Base-by-base conservation (phyloP, 2,329 filamentous ascomycete species). In the Cercospora sp. region DNA sequence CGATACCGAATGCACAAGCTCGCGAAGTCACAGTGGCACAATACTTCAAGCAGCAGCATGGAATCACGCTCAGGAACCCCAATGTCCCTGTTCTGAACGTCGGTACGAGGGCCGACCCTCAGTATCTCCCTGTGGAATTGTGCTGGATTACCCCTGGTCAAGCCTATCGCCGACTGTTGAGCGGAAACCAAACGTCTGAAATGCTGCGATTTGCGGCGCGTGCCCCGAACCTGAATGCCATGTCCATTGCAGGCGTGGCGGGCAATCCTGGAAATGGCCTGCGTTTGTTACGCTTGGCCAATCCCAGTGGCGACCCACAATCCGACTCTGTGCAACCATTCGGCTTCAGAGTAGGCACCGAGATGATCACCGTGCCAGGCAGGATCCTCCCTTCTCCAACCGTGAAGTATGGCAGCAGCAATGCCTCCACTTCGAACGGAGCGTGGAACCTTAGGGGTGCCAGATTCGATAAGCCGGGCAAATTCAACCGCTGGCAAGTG, bases 171-270 rank as follows among this genome's bases (percentile, higher is more conserved):
- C 80, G 85, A 3, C 88, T 89, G 73, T 82, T 94, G 16, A 84
- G 77, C 0, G 81, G 84, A 0, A 78, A 82, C 0, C 90, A 94
- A 75, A 91, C 90, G 0, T 82, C 85, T 0, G 74, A 81, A 0
- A 94, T 95, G 91, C 88, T 94, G 57, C 80, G 80, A 0, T 92
- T 92, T 76, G 90, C 92, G 1, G 91, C 90, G 66, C 86, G 90
- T 3, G 81, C 81, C 0, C 91, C 92, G 0, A 83, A 84, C 1
- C 81, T 85, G 5, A 96, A 94, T 71, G 91, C 89, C 0, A 76
- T 83, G 1, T 90, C 89, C 0, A 90, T 95, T 73, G 83, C 73
- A 43, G 77, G 77, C 18, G 74, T 70, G 70, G 34, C 70, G 0
- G 55, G 60, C 0, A 43, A 21, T 8, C 71, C 85, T 1, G 83